Evolutionary conservation across 768 basidiomycete genomes (phyloP).

Genomic region (Lenzites betulinus): DNA sequence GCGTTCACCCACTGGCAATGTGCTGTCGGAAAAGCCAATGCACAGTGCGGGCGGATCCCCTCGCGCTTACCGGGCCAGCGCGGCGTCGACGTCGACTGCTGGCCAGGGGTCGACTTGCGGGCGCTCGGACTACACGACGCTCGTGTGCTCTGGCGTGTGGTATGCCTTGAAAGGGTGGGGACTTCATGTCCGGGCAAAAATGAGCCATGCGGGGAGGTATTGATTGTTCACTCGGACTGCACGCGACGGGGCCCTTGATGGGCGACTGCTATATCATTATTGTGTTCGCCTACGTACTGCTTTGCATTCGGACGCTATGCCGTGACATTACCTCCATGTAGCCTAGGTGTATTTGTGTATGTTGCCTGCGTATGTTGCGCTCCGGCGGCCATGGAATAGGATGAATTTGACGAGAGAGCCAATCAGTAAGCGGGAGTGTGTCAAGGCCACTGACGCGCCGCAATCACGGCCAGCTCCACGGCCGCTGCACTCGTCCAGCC

Average conservation of each 20-base stretch:
- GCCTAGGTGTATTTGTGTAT: slow-evolving; percentile 7
- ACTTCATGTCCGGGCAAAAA: slow-evolving; percentile 20
- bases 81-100: slow-evolving; percentile 8
- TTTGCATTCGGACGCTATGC: slow-evolving; percentile 2
- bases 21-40: background rate
- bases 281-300: background rate
- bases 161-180: slow-evolving; percentile 18
- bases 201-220: slow-evolving; percentile 14
- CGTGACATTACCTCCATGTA: slow-evolving; percentile 13
- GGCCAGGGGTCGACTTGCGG: slow-evolving; percentile 7
- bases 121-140: slow-evolving; percentile 11
- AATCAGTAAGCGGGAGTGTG: slow-evolving; percentile 14
- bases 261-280: slow-evolving; percentile 9
- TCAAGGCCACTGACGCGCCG: slow-evolving; percentile 11
- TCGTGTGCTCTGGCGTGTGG: slow-evolving; percentile 17
- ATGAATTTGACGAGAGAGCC: background rate
- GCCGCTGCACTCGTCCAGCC: background rate
- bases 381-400: background rate
- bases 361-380: background rate
- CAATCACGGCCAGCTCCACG: slow-evolving; percentile 14
- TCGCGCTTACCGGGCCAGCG: slow-evolving; percentile 8
- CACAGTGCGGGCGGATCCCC: background rate
- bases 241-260: slow-evolving; percentile 9
- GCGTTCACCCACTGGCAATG: slow-evolving; percentile 1
- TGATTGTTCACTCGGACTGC: background rate